Evolutionary conservation across 1,284 basidiomycete species (phyloP).

Genomic region (Ustilago nuda): DNA sequence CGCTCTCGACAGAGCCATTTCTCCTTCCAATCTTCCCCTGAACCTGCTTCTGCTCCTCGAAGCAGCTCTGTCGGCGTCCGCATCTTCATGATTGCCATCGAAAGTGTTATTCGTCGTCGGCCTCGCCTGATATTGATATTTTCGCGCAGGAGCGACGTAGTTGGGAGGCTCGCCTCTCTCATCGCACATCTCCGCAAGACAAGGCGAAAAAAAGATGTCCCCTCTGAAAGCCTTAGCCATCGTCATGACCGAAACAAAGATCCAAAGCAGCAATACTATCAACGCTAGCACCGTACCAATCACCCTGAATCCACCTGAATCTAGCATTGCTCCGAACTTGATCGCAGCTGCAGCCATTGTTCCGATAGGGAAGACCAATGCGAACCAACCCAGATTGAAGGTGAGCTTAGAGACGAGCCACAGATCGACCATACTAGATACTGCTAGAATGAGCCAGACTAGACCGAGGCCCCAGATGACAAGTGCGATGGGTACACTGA

Average conservation of each 20-base stretch:
- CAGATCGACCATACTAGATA: constrained; percentile 60
- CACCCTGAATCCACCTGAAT: constrained; percentile 50
- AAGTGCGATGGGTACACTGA: constrained; percentile 62
- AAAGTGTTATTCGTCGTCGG: constrained; percentile 1
- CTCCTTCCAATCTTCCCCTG: constrained; percentile 9
- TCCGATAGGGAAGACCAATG: constrained; percentile 61
- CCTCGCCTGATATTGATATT: constrained; percentile 50
- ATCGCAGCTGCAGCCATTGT: constrained; percentile 49
- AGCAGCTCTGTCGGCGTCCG: not conserved
- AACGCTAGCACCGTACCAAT: constrained; percentile 51
- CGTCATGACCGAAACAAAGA: constrained; percentile 41
- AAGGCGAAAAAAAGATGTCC: constrained; percentile 55
- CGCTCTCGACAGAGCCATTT: constrained; percentile 19
- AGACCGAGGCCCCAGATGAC: constrained; percentile 72
- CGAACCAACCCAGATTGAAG: constrained; percentile 66
- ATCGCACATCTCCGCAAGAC: constrained; percentile 51
- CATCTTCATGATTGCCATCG: constrained; percentile 7
- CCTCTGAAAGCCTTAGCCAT: constrained; percentile 27
- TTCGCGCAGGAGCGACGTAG: constrained; percentile 39
- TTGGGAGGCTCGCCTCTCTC: constrained; percentile 42
- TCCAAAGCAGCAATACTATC: constrained; percentile 52
- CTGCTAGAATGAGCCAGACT: constrained; percentile 71
- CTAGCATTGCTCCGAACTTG: constrained; percentile 51
- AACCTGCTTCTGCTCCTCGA: constrained; percentile 16
- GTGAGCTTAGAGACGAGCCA: constrained; percentile 44